These are phyloP conservation scores for Pseudogymnoascus verrucosus DNA, from an alignment of 2,329 filamentous ascomycete species.

Conservation along the genomic window DNA sequence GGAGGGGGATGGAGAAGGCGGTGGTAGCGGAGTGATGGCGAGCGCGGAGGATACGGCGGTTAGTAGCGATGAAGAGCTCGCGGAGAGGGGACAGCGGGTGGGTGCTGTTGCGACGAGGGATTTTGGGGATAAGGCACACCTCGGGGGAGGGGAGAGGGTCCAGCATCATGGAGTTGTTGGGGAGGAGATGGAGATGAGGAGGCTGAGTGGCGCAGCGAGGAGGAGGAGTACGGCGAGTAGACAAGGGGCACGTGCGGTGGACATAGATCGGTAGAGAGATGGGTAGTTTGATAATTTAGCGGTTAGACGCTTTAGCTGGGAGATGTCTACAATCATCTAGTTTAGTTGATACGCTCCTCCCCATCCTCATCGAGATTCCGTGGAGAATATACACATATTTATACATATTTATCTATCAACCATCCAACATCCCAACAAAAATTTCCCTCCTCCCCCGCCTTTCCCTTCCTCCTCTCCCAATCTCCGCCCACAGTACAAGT, in stretches of 20 bases:
- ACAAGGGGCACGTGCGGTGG: conserved; percentile 6
- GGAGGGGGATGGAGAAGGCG: conserved; percentile 11
- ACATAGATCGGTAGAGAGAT: background rate
- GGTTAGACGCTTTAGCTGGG: too few relatives aligned
- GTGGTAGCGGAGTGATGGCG: conserved; percentile 15
- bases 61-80: conserved; percentile 20
- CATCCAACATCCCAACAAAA: background rate
- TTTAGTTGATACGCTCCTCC: background rate
- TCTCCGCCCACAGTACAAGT: background rate
- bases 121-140: background rate
- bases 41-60: conserved; percentile 12
- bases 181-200: conserved; percentile 17
- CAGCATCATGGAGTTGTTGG: conserved; percentile 33
- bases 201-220: conserved; percentile 12
- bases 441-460: background rate
- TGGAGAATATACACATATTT: conserved; percentile 2
- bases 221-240: conserved; percentile 15
- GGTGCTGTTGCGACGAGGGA: conserved; percentile 12
- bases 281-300: background rate
- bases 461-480: background rate
- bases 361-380: background rate
- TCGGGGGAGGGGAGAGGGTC: background rate
- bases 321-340: background rate
- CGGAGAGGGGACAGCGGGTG: conserved; percentile 20
- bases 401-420: conserved; percentile 5